A percentile compares a stretch with the other conserved stretches of the same genome.
phyloP scores from a whole-genome alignment of 495 filamentous ascomycete genomes.

The Chaetomium tenue region DNA sequence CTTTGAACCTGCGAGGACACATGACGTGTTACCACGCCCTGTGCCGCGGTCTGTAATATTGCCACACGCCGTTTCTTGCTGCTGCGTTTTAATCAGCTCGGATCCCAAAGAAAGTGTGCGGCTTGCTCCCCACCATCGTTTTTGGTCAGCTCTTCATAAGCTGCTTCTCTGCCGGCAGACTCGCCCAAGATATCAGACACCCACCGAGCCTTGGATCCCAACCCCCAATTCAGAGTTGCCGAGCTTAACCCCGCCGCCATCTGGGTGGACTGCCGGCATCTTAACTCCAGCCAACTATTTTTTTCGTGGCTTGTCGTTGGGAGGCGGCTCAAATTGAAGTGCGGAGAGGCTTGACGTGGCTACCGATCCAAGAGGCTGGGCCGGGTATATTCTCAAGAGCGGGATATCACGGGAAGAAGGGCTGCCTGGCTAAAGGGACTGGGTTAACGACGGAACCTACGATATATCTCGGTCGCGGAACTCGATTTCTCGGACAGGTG shows the following conservation, averaged over 20 bases:
- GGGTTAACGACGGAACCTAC: constrained; percentile 2
- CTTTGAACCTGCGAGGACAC: constrained; percentile 25
- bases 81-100: constrained; percentile 7
- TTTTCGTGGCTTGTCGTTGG: constrained; percentile 30
- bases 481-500: background rate
- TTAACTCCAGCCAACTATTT: constrained; percentile 33
- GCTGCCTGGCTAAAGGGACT: constrained; percentile 20
- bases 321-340: constrained; percentile 32
- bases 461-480: constrained; percentile 9
- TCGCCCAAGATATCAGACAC: constrained; percentile 13
- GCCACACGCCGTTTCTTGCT: background rate
- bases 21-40: constrained; percentile 34
- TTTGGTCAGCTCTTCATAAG: constrained; percentile 28
- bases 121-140: constrained; percentile 11
- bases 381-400: constrained; percentile 32
- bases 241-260: constrained; percentile 15
- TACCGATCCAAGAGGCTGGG: constrained; percentile 31
- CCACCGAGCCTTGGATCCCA: constrained; percentile 8
- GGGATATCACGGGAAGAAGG: constrained; percentile 23
- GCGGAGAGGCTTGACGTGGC: constrained; percentile 33
- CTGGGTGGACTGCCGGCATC: constrained; percentile 20
- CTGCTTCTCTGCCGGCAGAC: background rate
- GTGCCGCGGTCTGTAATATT: constrained; percentile 24
- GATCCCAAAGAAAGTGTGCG: background rate
- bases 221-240: constrained; percentile 3